Evolutionary conservation across 108 stramenopile species (phyloP).

Genomic region (Conticribra guillardii): DNA sequence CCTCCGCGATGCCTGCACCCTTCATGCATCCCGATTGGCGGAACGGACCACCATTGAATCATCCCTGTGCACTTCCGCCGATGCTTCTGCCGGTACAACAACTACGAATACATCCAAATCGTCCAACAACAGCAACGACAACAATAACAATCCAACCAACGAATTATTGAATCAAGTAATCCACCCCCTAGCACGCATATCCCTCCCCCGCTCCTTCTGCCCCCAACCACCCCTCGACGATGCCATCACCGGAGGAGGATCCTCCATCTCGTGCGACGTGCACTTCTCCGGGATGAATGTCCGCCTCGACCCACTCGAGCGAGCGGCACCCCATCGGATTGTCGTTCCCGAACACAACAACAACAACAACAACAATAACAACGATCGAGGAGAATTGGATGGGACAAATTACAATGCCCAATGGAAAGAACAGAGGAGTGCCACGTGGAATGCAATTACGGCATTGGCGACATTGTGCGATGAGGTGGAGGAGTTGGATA

Average conservation of each 20-base stretch:
- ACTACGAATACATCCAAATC: not conserved
- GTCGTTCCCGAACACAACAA: conserved; percentile 29
- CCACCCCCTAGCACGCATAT: conserved; percentile 18
- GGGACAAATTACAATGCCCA: conserved; percentile 2
- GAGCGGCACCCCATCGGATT: conserved; percentile 46
- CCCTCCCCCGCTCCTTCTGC: conserved; percentile 27
- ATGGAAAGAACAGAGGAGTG: conserved; percentile 13
- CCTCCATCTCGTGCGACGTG: conserved; percentile 33
- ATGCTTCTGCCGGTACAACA: not conserved
- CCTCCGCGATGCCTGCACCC: conserved; percentile 23
- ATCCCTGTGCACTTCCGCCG: not conserved
- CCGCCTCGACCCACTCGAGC: conserved; percentile 35
- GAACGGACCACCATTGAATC: conserved; percentile 34
- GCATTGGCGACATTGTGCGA: conserved; percentile 56
- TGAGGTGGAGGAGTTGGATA: conserved; percentile 50
- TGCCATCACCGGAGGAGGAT: conserved; percentile 43
- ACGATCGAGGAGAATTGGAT: conserved; percentile 35
- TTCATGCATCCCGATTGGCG: conserved; percentile 23
- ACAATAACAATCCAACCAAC: conserved; percentile 1
- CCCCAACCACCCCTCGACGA: conserved; percentile 44
- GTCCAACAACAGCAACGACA: not conserved
- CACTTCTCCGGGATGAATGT: conserved; percentile 38
- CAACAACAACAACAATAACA: not conserved
- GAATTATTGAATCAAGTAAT: not conserved
- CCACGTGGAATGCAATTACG: conserved; percentile 52